Evolutionary conservation across 805 yeast species (phyloP).

Genomic region (Yamadazyma sp.): DNA sequence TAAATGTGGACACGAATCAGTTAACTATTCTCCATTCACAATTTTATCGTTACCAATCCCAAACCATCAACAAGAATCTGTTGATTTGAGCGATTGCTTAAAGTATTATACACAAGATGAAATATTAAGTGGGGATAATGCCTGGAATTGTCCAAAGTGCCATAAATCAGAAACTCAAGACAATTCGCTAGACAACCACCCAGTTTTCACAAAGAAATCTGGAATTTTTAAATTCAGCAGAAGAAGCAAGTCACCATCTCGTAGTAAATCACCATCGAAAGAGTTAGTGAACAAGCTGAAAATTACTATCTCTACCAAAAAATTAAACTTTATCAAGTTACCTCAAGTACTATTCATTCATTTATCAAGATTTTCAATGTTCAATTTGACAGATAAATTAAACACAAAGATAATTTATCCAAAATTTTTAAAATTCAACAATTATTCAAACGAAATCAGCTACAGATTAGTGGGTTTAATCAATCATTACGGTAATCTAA

Average conservation of each 20-base stretch:
- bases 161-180: slow-evolving; percentile 19
- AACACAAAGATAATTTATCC: slow-evolving; percentile 55
- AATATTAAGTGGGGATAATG: slow-evolving; percentile 67
- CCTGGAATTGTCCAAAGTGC: slow-evolving; percentile 84
- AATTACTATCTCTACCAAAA: slow-evolving; percentile 22
- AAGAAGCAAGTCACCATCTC: slow-evolving; percentile 34
- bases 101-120: slow-evolving; percentile 62
- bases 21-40: slow-evolving; percentile 59
- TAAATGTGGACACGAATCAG: slow-evolving; percentile 59
- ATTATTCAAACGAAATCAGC: slow-evolving; percentile 27
- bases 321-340: slow-evolving; percentile 28
- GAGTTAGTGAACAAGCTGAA: neutral
- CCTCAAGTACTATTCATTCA: slow-evolving; percentile 41
- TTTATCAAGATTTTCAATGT: slow-evolving; percentile 42
- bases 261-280: slow-evolving; percentile 11
- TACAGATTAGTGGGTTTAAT: slow-evolving; percentile 63
- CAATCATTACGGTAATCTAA: slow-evolving; percentile 67
- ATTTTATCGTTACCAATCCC: slow-evolving; percentile 66
- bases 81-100: slow-evolving; percentile 61
- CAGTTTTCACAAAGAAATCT: slow-evolving; percentile 34
- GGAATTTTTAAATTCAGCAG: slow-evolving; percentile 34
- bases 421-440: slow-evolving; percentile 45
- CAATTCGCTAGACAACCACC: slow-evolving; percentile 28
- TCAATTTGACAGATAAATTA: slow-evolving; percentile 51
- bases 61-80: slow-evolving; percentile 22